Percentiles rank a stretch among this genome's conserved stretches.
Evolutionary conservation across 2,329 filamentous ascomycete genomes (phyloP).

Genomic region (Thielaviopsis euricoi): DNA sequence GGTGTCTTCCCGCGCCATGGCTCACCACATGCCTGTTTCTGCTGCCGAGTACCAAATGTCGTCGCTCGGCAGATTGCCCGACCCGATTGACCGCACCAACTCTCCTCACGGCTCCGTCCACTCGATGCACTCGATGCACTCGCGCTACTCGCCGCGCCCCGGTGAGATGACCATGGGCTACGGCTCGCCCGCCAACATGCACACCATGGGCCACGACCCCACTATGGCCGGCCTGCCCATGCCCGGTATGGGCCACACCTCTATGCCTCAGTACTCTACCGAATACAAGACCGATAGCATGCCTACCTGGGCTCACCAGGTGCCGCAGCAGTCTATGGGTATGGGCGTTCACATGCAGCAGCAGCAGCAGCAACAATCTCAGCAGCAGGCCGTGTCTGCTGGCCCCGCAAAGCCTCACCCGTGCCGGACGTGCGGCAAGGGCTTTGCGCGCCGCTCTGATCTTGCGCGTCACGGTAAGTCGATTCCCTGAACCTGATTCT

Average conservation of each 20-base stretch:
- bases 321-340: conserved; percentile 9
- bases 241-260: conserved; percentile 15
- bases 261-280: conserved; percentile 11
- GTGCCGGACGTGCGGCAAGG: conserved; percentile 79
- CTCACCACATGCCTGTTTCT: conserved; percentile 15
- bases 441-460: conserved; percentile 85
- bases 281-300: conserved; percentile 11
- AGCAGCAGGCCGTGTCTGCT: conserved; percentile 13
- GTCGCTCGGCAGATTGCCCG: conserved; percentile 14
- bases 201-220: conserved; percentile 23
- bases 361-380: conserved; percentile 19
- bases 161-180: conserved; percentile 22
- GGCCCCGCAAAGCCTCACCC: conserved; percentile 54
- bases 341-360: conserved; percentile 19
- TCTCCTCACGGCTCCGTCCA: conserved; percentile 45
- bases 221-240: conserved; percentile 23
- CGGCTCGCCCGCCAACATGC: conserved; percentile 37
- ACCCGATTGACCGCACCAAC: conserved; percentile 34
- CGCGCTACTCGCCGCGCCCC: conserved; percentile 27
- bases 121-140: conserved; percentile 41
- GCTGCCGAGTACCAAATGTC: conserved; percentile 16
- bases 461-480: conserved; percentile 78
- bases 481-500: no score
- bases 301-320: conserved; percentile 6
- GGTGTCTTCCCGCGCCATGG: conserved; percentile 13